These are phyloP conservation scores for Inga oerstediana DNA, from an alignment of 306 rosid species.

Conservation along the genomic window DNA sequence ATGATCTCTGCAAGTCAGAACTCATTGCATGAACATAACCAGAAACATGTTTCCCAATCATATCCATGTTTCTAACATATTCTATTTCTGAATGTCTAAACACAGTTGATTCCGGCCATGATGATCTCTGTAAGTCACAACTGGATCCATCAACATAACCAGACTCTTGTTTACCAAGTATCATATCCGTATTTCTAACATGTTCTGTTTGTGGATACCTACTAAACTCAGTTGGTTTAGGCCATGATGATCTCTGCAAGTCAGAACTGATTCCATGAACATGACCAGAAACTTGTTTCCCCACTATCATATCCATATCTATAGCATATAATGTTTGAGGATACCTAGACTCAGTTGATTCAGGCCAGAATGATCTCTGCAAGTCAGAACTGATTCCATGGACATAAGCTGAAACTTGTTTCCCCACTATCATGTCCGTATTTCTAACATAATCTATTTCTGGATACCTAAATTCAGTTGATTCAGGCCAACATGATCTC, in stretches of 20 bases:
- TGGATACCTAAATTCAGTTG: background rate
- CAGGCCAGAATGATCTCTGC: constrained; percentile 2
- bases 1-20: background rate
- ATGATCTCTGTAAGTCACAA: background rate
- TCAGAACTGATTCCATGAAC: background rate
- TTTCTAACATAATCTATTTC: background rate
- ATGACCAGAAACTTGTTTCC: background rate
- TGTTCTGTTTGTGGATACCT: background rate
- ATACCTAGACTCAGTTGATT: background rate
- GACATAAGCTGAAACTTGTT: background rate
- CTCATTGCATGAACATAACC: background rate
- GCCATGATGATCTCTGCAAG: constrained; percentile 4
- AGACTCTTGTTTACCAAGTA: background rate
- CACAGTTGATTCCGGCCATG: background rate
- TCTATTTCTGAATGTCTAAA: background rate
- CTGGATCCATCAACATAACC: background rate
- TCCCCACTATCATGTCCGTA: background rate
- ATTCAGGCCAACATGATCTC: constrained; percentile 11
- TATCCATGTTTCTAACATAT: background rate
- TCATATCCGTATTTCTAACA: background rate
- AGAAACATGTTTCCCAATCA: background rate
- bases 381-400: background rate
- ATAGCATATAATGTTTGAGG: background rate
- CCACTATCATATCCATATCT: background rate
- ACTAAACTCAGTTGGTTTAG: background rate